Evolutionary conservation across 2,329 filamentous ascomycete genomes (phyloP), one percentile per base, ranked within the genome.

Genomic region (Cladosporium velox): DNA sequence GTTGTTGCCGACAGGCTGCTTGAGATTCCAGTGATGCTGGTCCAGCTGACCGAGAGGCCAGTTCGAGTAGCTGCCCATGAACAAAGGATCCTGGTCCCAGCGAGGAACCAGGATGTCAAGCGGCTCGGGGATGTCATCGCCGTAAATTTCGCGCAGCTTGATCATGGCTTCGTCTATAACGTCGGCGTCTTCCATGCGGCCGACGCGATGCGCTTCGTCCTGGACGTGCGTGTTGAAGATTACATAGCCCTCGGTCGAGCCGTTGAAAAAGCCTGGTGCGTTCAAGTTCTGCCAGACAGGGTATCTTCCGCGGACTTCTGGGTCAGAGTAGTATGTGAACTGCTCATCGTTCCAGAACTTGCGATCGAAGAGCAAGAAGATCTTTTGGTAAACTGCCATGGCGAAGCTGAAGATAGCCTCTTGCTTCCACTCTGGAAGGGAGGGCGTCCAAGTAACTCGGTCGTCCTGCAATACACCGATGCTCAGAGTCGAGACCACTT

Each of bases 311-410:
- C 84, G 80, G 4, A 73, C 76, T 4, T 75, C 74, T 0, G 83
- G 82, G 47, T 81, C 78, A 0, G 84, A 83, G 68, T 86, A 86
- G n/a, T 86, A 78, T 68, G 84, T 80, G 70, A 81, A 87, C 65
- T 87, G 82, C 49, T 82, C 77, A 0, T 77, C 72, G 70, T 84
- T 82, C 89, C 89, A 91, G 76, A 91, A 91, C 0, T 86, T 85
- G 64, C 87, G 80, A 67, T 87, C 79, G 76, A 91, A 91, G 68
- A 90, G 88, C 67, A 89, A 78, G 77, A 91, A 91, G 67, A 91
- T 86, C 74, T 91, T 91, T 61, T 88, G 91, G 77, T 91, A 91
- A 0, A 88, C 90, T 7, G 86, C 89, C 85, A 91, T 90, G 67
- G 82, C 80, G 74, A 90, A 90, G 44, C 84, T 86, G 3, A 85